phyloP scores from a whole-genome alignment of 2,329 filamentous ascomycete species.

The Triangularia verruculosa region DNA sequence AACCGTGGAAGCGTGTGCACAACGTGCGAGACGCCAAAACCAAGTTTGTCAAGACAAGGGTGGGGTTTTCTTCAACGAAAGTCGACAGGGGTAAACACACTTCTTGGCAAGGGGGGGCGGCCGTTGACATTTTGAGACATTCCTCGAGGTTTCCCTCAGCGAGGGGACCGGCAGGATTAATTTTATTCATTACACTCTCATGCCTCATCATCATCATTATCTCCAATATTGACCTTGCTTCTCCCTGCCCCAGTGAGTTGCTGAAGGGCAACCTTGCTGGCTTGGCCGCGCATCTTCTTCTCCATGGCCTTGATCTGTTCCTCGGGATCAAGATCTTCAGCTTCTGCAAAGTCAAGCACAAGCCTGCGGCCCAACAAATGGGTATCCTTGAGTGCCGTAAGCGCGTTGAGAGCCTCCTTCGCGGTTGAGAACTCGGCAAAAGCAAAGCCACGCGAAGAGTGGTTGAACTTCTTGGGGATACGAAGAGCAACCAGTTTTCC shows the following conservation, averaged over 20 bases:
- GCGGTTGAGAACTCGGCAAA: constrained; percentile 95
- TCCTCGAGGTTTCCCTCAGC: constrained; percentile 20
- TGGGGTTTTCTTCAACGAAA: constrained; percentile 17
- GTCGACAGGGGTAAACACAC: constrained; percentile 17
- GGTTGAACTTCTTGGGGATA: constrained; percentile 92
- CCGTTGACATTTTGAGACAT: constrained; percentile 27
- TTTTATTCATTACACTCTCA: constrained; percentile 32
- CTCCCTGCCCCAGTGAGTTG: constrained; percentile 79
- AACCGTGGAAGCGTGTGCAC: constrained; percentile 13
- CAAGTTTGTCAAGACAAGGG: constrained; percentile 20
- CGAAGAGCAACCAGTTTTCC: constrained; percentile 90
- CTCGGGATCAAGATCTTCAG: constrained; percentile 86
- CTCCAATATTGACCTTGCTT: constrained; percentile 84
- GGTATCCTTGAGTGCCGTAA: constrained; percentile 87
- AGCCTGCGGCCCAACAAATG: constrained; percentile 87
- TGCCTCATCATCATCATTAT: constrained; percentile 59
- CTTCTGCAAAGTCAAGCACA: constrained; percentile 87
- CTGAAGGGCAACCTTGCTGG: constrained; percentile 86
- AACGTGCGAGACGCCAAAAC: constrained; percentile 14
- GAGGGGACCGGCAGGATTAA: constrained; percentile 13
- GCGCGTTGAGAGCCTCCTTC: constrained; percentile 82
- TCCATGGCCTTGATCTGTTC: constrained; percentile 97
- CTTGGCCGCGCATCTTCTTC: constrained; percentile 87
- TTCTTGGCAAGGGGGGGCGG: constrained; percentile 26
- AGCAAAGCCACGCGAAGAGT: constrained; percentile 84